Percentiles rank a stretch among this genome's conserved stretches.
phyloP scores from a whole-genome alignment of 495 filamentous ascomycete species.

The Neurospora discreta region DNA sequence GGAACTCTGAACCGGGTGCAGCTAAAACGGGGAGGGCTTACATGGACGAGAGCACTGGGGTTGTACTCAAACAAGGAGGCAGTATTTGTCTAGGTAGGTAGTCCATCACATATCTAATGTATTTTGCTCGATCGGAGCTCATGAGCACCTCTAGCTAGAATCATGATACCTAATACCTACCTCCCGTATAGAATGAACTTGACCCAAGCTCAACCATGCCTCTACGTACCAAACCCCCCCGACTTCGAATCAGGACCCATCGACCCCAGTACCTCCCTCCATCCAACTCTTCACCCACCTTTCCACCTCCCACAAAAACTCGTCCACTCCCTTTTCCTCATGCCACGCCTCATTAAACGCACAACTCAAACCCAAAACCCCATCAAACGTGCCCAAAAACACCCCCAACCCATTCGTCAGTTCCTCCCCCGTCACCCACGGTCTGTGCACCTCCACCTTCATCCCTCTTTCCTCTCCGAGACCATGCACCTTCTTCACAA shows the following conservation, averaged over 20 bases:
- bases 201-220: no score
- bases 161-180: no score
- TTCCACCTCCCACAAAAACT: slow-evolving; percentile 8
- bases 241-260: not conserved
- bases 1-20: no score
- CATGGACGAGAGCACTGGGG: not conserved
- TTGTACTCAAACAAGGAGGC: not conserved
- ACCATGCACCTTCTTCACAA: slow-evolving; percentile 7
- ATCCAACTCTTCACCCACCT: not conserved
- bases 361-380: slow-evolving; percentile 20
- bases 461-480: slow-evolving; percentile 3
- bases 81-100: not conserved
- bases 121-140: no score
- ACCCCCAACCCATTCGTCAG: slow-evolving; percentile 26
- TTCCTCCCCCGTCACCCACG: slow-evolving; percentile 33
- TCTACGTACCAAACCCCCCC: no score
- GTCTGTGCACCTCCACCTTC: slow-evolving; percentile 17
- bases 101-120: no score
- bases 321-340: slow-evolving; percentile 14
- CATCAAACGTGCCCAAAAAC: slow-evolving; percentile 28
- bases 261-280: not conserved
- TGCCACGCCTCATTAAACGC: slow-evolving; percentile 34
- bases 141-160: no score
- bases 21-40: no score
- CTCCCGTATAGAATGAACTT: no score